A percentile compares a stretch with the other conserved stretches of the same genome.
These are phyloP conservation scores for Suhomyces atakaporum DNA, from an alignment of 1,139 yeast species.

Conservation along the genomic window DNA sequence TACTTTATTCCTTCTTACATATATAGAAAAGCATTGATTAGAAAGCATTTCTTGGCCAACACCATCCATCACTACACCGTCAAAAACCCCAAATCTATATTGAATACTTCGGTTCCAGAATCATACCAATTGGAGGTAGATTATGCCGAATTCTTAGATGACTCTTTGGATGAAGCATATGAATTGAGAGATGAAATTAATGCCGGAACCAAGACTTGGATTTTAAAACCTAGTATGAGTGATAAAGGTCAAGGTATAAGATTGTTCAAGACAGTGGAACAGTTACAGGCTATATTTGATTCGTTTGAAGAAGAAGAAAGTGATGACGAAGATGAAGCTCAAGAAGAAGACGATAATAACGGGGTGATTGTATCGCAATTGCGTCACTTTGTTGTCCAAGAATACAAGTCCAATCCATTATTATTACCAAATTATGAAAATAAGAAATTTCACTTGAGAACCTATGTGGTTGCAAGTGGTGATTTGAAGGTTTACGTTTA, in stretches of 20 bases:
- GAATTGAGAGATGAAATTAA: conserved; percentile 82
- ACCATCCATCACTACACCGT: conserved; percentile 72
- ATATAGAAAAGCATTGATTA: conserved; percentile 81
- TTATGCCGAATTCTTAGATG: conserved; percentile 94
- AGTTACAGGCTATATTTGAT: conserved; percentile 79
- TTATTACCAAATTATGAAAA: conserved; percentile 59
- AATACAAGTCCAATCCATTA: conserved; percentile 69
- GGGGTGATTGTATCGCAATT: conserved; percentile 82
- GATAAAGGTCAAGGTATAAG: conserved; percentile 96
- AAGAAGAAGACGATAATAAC: conserved; percentile 34
- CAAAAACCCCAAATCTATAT: conserved; percentile 69
- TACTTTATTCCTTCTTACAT: conserved; percentile 81
- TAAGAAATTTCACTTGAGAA: conserved; percentile 85
- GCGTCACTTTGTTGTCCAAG: conserved; percentile 88
- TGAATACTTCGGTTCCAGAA: conserved; percentile 66
- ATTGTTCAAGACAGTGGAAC: conserved; percentile 73
- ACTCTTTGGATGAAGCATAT: conserved; percentile 86
- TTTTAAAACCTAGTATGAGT: conserved; percentile 93
- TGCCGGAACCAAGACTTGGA: conserved; percentile 69
- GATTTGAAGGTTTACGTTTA: conserved; percentile 77
- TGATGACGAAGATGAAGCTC: conserved; percentile 55
- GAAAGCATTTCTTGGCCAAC: conserved; percentile 85
- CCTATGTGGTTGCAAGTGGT: conserved; percentile 79
- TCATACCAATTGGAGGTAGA: conserved; percentile 86
- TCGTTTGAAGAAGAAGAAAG: conserved; percentile 73